Base-by-base conservation (phyloP, 306 rosid genomes). In the Dalbergia cochinchinensis region DNA sequence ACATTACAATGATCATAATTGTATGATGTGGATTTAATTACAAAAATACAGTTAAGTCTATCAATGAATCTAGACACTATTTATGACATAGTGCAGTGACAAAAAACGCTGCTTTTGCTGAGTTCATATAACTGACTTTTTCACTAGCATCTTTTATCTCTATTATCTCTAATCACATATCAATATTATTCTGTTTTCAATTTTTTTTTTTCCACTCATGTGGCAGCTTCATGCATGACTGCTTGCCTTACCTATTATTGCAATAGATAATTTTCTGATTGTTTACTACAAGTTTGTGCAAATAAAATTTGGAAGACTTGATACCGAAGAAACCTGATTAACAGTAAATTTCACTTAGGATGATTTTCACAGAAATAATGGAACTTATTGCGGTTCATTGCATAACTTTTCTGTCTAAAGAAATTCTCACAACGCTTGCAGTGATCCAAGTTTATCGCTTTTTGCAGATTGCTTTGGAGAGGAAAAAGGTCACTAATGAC, bases 381-480 rank as follows among this genome's bases (percentile, higher is more conserved):
- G 12, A 44, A 53, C 59, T 55, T 69, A 7, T 48, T 35, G 53
- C 33, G 76, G 26, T 69, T 54, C 60, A 15, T 54, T 78, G 59
- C 70, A 50, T 73, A 45, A 69, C 5, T 61, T 41, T 71, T 44
- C 31, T 22, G 31, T 78, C n/a, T 22, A 64, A 4, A 54, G 37
- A 63, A 37, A 5, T 64, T 72, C 42, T 59, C 45, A 48, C 78
- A 65, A 41, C 57, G 73, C 47, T 60, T 45, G 33, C 35, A 66
- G 70, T 65, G 35, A 83, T 73, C 61, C 64, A 68, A 77, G 45
- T 33, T 18, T 71, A 59, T 86, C 47, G 68, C 61, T 58, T 78
- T 65, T 78, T 45, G 65, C 95, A 96, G 99, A 93, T 93, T 80
- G 86, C 87, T 41, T 73, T 75, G 41, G 99, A 96, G 88, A 90